Conservation (phyloP, 495 filamentous ascomycete genomes). For the Cercophora samala region DNA sequence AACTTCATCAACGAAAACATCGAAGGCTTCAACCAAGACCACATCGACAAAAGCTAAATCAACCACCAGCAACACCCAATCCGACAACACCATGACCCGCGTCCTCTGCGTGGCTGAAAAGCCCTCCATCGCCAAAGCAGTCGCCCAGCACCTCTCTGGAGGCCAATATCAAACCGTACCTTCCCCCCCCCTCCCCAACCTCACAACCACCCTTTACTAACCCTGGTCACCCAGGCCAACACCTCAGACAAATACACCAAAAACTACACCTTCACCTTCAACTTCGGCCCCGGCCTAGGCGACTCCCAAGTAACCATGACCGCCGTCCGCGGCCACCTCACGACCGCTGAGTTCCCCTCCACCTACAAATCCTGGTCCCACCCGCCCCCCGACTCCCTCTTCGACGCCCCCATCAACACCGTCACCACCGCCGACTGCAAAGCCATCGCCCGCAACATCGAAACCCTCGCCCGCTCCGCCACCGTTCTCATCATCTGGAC, state of each 20-base stretch:
- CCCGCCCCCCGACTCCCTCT: slow-evolving; percentile 73
- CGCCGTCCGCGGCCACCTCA: slow-evolving; percentile 82
- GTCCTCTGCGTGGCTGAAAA: slow-evolving; percentile 96
- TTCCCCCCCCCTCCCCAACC: slow-evolving; percentile 19
- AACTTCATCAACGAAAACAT: neutral
- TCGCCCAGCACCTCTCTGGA: slow-evolving; percentile 81
- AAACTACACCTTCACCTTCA: slow-evolving; percentile 89
- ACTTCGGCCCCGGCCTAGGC: slow-evolving; percentile 80
- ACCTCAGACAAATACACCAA: slow-evolving; percentile 73
- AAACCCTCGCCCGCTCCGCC: slow-evolving; percentile 64
- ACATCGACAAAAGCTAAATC: neutral
- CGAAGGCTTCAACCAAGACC: neutral
- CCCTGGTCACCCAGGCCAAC: slow-evolving; percentile 44
- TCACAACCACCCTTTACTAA: neutral
- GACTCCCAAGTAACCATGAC: slow-evolving; percentile 86
- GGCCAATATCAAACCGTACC: slow-evolving; percentile 67
- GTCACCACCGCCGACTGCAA: slow-evolving; percentile 71
- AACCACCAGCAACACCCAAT: neutral
- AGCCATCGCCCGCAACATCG: slow-evolving; percentile 80
- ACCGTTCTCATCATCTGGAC: slow-evolving; percentile 91
- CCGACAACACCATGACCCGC: slow-evolving; percentile 37
- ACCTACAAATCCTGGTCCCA: slow-evolving; percentile 74
- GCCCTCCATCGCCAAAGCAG: slow-evolving; percentile 91
- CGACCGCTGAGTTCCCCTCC: slow-evolving; percentile 63
- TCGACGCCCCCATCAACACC: slow-evolving; percentile 73